Evolutionary conservation across 805 yeast genomes (phyloP).

Genomic region (Candida pseudofarinosa): DNA sequence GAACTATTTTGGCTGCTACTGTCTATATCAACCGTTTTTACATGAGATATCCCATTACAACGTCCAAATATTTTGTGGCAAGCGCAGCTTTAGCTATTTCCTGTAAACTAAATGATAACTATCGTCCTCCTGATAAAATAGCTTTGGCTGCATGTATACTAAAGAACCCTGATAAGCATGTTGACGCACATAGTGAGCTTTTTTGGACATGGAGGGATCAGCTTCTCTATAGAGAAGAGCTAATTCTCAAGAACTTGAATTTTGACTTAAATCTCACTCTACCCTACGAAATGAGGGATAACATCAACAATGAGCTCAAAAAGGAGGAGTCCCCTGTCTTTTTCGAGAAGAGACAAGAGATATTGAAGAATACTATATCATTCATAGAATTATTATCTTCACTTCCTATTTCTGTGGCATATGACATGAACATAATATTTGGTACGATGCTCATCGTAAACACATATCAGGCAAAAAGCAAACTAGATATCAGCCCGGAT

Average conservation of each 20-base stretch:
- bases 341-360: constrained; percentile 13
- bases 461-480: constrained; percentile 17
- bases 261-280: constrained; percentile 37
- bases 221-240: constrained; percentile 39
- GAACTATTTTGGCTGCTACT: constrained; percentile 41
- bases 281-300: constrained; percentile 34
- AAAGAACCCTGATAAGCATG: constrained; percentile 26
- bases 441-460: constrained; percentile 23
- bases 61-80: constrained; percentile 42
- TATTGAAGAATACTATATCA: constrained; percentile 25
- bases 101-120: constrained; percentile 39
- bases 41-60: constrained; percentile 39
- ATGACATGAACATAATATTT: constrained; percentile 29
- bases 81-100: constrained; percentile 42
- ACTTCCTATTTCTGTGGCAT: constrained; percentile 35
- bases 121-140: constrained; percentile 41
- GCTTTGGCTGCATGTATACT: constrained; percentile 35
- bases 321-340: constrained; percentile 6
- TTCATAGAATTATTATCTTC: constrained; percentile 36
- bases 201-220: constrained; percentile 47
- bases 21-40: constrained; percentile 36
- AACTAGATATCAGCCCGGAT: constrained; percentile 11
- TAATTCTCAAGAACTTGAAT: constrained; percentile 33
- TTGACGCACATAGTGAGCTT: constrained; percentile 37
- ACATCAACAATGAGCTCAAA: constrained; percentile 8